These are phyloP conservation scores for Moricandia moricandioides DNA, from an alignment of 345 rosid species.

Conservation along the genomic window DNA sequence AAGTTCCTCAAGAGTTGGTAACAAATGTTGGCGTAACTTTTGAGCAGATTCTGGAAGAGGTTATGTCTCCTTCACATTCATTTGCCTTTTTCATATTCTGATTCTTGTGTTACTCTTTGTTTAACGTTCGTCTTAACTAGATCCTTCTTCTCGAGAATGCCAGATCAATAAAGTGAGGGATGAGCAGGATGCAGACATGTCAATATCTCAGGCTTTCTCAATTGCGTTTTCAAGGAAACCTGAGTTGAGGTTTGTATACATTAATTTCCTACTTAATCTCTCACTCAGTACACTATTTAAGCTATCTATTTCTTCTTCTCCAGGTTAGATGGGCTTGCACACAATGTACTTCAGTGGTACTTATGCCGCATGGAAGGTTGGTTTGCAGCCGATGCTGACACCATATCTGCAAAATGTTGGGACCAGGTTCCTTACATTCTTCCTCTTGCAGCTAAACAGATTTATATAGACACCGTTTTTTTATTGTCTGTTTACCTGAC, in stretches of 20 bases:
- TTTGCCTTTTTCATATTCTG: neutral
- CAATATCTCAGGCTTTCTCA: slow-evolving; percentile 64
- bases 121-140: neutral
- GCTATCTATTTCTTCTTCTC: slow-evolving; percentile 18
- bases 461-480: neutral
- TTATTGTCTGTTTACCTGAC: neutral
- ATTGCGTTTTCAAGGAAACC: slow-evolving; percentile 72
- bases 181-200: slow-evolving; percentile 67
- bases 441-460: neutral
- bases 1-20: neutral
- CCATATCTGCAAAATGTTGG: slow-evolving; percentile 85
- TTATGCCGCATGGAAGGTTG: slow-evolving; percentile 99
- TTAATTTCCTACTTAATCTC: neutral
- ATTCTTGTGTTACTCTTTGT: slow-evolving; percentile 7
- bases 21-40: slow-evolving; percentile 63
- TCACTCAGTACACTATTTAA: neutral
- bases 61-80: slow-evolving; percentile 16
- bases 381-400: slow-evolving; percentile 98
- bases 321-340: slow-evolving; percentile 76
- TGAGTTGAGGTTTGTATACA: slow-evolving; percentile 63
- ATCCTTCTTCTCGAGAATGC: slow-evolving; percentile 35
- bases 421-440: slow-evolving; percentile 53
- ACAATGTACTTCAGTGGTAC: slow-evolving; percentile 95
- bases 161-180: slow-evolving; percentile 77
- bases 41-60: slow-evolving; percentile 82